Evolutionary conservation across 768 basidiomycete species (phyloP).

Genomic region (Tricholoma flavovirens): DNA sequence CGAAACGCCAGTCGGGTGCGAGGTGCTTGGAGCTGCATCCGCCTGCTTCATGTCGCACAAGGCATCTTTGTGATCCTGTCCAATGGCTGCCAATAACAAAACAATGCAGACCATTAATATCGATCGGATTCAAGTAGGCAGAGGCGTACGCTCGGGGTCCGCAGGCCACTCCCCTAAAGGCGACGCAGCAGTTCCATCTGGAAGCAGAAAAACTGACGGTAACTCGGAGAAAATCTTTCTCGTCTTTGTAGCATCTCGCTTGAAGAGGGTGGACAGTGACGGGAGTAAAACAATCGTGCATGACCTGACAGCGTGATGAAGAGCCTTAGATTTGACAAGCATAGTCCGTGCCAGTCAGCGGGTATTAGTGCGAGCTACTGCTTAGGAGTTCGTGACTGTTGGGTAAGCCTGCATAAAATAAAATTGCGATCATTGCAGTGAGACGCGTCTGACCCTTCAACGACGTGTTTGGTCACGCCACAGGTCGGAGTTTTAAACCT

Average conservation of each 20-base stretch:
- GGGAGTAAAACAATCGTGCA: neutral
- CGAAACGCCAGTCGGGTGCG: neutral
- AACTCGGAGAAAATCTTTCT: conserved; percentile 55
- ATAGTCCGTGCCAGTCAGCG: conserved; percentile 2
- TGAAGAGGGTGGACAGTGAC: neutral
- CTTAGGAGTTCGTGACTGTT: neutral
- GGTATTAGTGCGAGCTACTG: neutral
- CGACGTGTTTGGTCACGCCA: conserved; percentile 20
- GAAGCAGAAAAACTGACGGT: conserved; percentile 39
- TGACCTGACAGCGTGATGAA: conserved; percentile 2
- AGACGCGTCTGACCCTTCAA: conserved; percentile 20
- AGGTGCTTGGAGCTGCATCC: neutral
- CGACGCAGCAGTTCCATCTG: conserved; percentile 37
- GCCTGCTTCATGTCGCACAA: neutral
- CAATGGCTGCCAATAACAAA: neutral
- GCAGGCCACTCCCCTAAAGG: conserved; percentile 40
- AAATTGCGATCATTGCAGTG: neutral
- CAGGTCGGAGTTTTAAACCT: conserved; percentile 37
- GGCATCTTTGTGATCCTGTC: neutral
- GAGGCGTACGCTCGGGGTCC: conserved; percentile 17
- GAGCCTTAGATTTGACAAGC: conserved; percentile 3
- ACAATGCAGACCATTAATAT: neutral
- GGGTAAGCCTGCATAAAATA: neutral
- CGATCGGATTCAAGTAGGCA: neutral
- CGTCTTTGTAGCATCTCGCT: conserved; percentile 20